Conservation (phyloP, 805 yeast genomes). For the Candida railenensis region DNA sequence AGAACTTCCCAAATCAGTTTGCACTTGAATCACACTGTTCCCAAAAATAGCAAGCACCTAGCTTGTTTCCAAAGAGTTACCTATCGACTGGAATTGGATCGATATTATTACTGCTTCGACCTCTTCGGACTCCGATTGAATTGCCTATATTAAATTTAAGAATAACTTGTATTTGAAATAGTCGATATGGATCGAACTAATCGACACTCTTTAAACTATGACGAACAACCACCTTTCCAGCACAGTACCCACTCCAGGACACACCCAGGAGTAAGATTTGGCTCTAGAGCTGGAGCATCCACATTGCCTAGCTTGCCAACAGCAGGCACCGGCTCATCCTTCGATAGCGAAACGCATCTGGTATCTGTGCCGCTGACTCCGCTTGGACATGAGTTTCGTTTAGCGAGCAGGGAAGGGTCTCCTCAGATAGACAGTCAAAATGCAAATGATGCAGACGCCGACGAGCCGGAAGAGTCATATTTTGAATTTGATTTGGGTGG, state of each 20-base stretch:
- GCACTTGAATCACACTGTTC: neutral
- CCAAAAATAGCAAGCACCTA: neutral
- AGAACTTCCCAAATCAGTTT: neutral
- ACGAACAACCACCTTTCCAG: neutral
- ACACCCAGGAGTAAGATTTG: slow-evolving; percentile 5
- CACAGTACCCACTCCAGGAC: neutral
- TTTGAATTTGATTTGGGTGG: slow-evolving; percentile 31
- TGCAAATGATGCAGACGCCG: neutral
- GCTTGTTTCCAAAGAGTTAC: too few relatives aligned
- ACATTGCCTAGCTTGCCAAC: slow-evolving; percentile 23
- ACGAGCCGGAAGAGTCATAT: slow-evolving; percentile 8
- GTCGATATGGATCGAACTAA: neutral
- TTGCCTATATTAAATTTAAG: too few relatives aligned
- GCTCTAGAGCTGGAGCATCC: slow-evolving; percentile 18
- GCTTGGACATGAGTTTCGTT: neutral
- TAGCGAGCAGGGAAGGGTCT: neutral
- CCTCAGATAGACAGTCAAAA: neutral
- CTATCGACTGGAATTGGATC: too few relatives aligned
- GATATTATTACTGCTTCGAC: too few relatives aligned
- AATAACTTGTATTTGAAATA: too few relatives aligned
- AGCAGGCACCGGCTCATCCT: neutral
- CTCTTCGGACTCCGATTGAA: neutral
- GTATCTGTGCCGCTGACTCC: neutral
- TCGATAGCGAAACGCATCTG: neutral
- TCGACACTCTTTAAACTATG: neutral